Base-by-base conservation (phyloP, 345 rosid genomes). In the Camelina hispida region DNA sequence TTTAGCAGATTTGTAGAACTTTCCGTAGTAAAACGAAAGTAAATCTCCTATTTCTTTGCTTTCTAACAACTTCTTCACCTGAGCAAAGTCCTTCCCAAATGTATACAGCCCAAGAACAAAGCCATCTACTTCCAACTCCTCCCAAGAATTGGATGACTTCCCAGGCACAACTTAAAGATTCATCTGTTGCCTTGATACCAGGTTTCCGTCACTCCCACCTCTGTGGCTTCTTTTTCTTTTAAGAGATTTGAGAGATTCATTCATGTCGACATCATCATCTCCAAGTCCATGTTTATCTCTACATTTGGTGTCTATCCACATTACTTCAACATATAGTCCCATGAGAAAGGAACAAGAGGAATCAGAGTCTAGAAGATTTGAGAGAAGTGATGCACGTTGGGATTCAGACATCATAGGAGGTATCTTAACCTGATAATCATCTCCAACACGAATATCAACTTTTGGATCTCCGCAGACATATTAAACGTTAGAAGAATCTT, bases 71-170 rank as follows among this genome's bases (percentile, higher is more conserved):
- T 70, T 78, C 73, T 78, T 75, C 28, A 85, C 52, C 73, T 55
- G 83, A 37, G 50, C 50, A 74, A 88, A 81, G 73, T 78, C 81
- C 74, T 85, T 88, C 34, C 89, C 84, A 17, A 86, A 86, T 42
- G 85, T 76, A 72, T 84, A 86, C 30, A 88, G 75, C 7, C 88
- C 87, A 80, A 88, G 89, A 66, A 88, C 76, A 72, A 88, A 85
- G 12, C 66, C 30, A 62, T 78, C 82, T 28, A 67, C 81, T 51
- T 88, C 88, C 13, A 78, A 74, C 53, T 82, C 86, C 12, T 63
- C 80, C 93, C 86, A 88, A 9, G 76, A 57, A 25, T 43, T 66
- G 9, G 62, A 56, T 34, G 47, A 5, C 22, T 51, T 73, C 37
- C 69, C 85, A 80, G 87, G 93, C 69, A 82, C 58, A 38, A 57